Conservation (phyloP, 176 grass and related monocot genomes). For the Urochloa ruziziensis region DNA sequence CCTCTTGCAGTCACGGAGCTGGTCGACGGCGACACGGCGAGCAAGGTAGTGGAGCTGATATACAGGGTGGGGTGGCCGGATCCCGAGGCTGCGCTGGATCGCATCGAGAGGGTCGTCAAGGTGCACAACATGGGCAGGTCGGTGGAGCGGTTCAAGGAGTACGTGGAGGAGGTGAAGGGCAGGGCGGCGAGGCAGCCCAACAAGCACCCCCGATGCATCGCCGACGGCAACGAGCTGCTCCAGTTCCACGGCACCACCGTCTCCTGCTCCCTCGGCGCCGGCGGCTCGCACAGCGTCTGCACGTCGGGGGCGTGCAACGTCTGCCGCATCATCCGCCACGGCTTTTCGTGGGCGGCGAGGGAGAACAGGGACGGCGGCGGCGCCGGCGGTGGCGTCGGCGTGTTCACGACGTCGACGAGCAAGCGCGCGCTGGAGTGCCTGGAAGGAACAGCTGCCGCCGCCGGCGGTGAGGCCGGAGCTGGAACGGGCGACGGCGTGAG, state of each 20-base stretch:
- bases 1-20: constrained; percentile 67
- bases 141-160: constrained; percentile 62
- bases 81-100: constrained; percentile 35
- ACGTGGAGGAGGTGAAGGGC: constrained; percentile 56
- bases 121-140: constrained; percentile 61
- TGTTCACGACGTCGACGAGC: constrained; percentile 72
- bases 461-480: not conserved
- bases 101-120: constrained; percentile 62
- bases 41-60: constrained; percentile 82
- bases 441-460: not conserved
- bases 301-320: constrained; percentile 51
- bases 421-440: constrained; percentile 55
- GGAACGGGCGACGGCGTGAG: not conserved
- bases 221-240: constrained; percentile 87
- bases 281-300: constrained; percentile 51
- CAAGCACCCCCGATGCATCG: constrained; percentile 78
- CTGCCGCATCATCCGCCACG: constrained; percentile 65
- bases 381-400: constrained; percentile 42
- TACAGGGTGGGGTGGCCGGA: constrained; percentile 60
- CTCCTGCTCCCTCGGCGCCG: constrained; percentile 56
- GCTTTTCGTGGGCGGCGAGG: constrained; percentile 57
- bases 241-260: constrained; percentile 67
- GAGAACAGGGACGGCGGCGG: constrained; percentile 33
- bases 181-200: constrained; percentile 51
- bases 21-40: constrained; percentile 55